phyloP scores from a whole-genome alignment of 2,329 filamentous ascomycete species.

The Fusarium sp. region DNA sequence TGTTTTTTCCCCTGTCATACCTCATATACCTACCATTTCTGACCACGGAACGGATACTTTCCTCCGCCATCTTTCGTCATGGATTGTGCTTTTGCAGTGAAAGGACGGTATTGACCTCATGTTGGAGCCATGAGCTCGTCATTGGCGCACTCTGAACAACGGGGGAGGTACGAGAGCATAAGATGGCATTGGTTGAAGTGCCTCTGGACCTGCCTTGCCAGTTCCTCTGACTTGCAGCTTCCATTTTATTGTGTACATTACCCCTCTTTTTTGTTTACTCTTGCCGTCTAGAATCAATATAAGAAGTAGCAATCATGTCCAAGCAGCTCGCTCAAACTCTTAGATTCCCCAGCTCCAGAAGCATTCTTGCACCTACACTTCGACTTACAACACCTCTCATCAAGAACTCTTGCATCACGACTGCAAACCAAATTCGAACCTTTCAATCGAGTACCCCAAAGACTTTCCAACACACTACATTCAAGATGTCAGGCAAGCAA shows the following conservation, averaged over 20 bases:
- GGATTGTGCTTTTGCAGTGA: conserved; percentile 12
- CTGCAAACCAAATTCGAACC: conserved; percentile 9
- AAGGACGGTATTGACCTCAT: conserved; percentile 27
- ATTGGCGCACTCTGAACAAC: conserved; percentile 11
- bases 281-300: conserved; percentile 6
- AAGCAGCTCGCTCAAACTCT: conserved; percentile 17
- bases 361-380: conserved; percentile 15
- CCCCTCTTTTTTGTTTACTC: conserved; percentile 18
- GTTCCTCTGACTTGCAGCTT: conserved; percentile 6
- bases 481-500: conserved; percentile 42
- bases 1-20: conserved; percentile 16
- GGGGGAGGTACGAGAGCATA: conserved; percentile 9
- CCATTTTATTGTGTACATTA: conserved; percentile 1
- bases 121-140: conserved; percentile 24
- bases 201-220: background rate
- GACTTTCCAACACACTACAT: background rate
- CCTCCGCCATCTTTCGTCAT: conserved; percentile 44
- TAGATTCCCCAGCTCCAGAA: conserved; percentile 10
- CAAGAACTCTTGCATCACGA: conserved; percentile 7
- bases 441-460: conserved; percentile 14
- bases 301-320: conserved; percentile 31
- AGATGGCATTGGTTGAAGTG: conserved; percentile 29
- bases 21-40: background rate
- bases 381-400: conserved; percentile 6
- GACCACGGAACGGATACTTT: conserved; percentile 30